Base-by-base conservation (phyloP, 2,329 filamentous ascomycete genomes). In the Cadophora malorum region DNA sequence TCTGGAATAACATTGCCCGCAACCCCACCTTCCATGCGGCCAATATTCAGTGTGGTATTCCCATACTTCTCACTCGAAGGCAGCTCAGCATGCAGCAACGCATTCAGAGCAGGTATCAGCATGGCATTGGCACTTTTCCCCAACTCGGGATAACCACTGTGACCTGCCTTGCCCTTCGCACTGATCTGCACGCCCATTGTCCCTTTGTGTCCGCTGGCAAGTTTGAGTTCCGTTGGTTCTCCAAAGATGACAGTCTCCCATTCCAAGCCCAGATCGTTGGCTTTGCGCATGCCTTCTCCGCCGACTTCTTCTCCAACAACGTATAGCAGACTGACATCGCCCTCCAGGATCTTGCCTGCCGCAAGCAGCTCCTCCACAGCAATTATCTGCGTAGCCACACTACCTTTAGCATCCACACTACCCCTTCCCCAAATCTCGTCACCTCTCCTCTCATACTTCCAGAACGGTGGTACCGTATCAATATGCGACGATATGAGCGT, bases 181-280 rank as follows among this genome's bases (percentile, higher is more conserved):
- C 82, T 82, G 68, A 98, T 75, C 1, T 84, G 81, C 75, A 94
- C 90, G 55, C 85, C 85, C 4, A 94, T 78, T 66, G 90, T 91
- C 50, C 96, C 95, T 82, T 99, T 98, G 84, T 98, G 95, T 2
- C 95, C 96, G 65, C 92, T 90, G 0, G 93, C 94, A 23, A 98
- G 89, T 79, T 91, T 93, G 73, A 90, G 87, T 75, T 97, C 93
- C 0, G 96, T 99, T 0, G 95, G 95, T 78, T 99, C 96, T 50
- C 96, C 95, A 76, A 97, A 98, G 75, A 96, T 91, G 74, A 93
- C 89, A 3, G 93, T 88, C 41, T 90, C 85, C 82, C 88, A 90
- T 21, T 66, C 75, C 72, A 84, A 70, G 63, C 81, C 77, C 52
- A 87, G 76, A 5, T 80, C 76, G 74, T 88, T 82, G 25, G 88